Base-by-base conservation (phyloP, 2,329 filamentous ascomycete genomes). In the Fusarium bactridioides region DNA sequence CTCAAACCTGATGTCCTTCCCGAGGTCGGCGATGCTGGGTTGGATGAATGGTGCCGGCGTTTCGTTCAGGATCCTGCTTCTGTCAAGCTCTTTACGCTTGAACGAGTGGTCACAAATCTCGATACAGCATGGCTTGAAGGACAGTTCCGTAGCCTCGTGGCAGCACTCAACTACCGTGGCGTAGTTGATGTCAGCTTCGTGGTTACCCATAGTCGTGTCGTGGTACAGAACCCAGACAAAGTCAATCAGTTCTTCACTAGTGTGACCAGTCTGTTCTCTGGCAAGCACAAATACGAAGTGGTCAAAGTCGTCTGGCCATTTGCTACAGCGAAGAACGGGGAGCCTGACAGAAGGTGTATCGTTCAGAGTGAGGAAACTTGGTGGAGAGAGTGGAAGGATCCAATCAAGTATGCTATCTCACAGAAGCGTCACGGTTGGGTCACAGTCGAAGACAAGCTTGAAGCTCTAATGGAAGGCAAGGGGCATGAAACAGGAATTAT, bases 281-380 rank as follows among this genome's bases (percentile, higher is more conserved):
- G 86, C 7, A 86, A 85, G 77, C 85, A 84, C 76, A 85, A 83
- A 69, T 89, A 89, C 70, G 87, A 89, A 77, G 85, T 88, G 6
- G 82, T 87, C 54, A 87, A 88, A 76, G 82, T 84, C 3, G 83
- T 89, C 3, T 90, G 88, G 87, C 88, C 87, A 7, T 89, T 88
- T 78, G 87, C 87, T 4, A 86, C 85, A 69, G 80, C 82, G 7
- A 81, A 77, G 74, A 84, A 79, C 71, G 86, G 81, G 43, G 85
- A 86, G 68, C 77, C 69, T n/a, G 83, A 77, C 18, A 82, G 85
- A 54, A 78, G 78, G 58, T 88, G 83, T 70, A 81, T 82, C 7
- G 86, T 89, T n/a, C 86, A 88, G 77, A 86, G 83, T 64, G 87
- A 90, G 78, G 86, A 88, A 75, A 82, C 81, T 5, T 89, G 87